Evolutionary conservation across 192 early-diverging fungal genomes (phyloP).

Genomic region (Rhizoclosmatium sp.): DNA sequence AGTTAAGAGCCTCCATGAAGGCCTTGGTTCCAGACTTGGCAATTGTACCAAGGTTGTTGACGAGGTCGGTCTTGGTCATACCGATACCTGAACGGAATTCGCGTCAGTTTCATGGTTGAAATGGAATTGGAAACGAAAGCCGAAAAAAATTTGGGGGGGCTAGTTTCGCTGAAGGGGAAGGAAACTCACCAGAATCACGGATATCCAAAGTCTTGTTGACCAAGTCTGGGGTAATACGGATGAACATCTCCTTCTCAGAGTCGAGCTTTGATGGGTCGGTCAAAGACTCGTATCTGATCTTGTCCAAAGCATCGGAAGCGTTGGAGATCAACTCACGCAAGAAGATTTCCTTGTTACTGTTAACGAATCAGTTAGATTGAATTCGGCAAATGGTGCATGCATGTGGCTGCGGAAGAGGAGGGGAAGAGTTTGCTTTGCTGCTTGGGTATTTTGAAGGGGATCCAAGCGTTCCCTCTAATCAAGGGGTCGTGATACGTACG

Average conservation of each 20-base stretch:
- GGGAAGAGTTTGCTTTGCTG: too few relatives aligned
- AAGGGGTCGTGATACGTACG: slow-evolving; percentile 15
- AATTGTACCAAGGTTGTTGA: slow-evolving; percentile 99
- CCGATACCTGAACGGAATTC: slow-evolving; percentile 70
- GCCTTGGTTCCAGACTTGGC: slow-evolving; percentile 99
- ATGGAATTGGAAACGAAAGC: background rate
- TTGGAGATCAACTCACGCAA: slow-evolving; percentile 98
- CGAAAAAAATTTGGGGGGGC: slow-evolving; percentile 1
- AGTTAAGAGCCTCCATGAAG: slow-evolving; percentile 97
- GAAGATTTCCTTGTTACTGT: slow-evolving; percentile 87
- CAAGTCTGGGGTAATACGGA: slow-evolving; percentile 89
- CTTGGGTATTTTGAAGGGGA: too few relatives aligned
- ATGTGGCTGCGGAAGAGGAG: background rate
- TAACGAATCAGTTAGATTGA: background rate
- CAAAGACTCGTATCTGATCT: slow-evolving; percentile 97
- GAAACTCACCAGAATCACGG: slow-evolving; percentile 74
- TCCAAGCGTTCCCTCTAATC: background rate
- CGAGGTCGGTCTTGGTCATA: slow-evolving; percentile 95
- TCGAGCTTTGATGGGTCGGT: slow-evolving; percentile 94
- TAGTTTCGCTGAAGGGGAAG: background rate
- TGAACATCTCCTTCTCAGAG: slow-evolving; percentile 91
- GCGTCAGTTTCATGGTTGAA: background rate
- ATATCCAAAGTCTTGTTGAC: slow-evolving; percentile 88
- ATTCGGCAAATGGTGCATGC: background rate
- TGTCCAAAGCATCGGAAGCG: slow-evolving; percentile 95